Evolutionary conservation across 1,284 basidiomycete genomes (phyloP), one percentile per base, ranked within the genome.

Genomic region (Austroboletus olivaceoglutinosus): DNA sequence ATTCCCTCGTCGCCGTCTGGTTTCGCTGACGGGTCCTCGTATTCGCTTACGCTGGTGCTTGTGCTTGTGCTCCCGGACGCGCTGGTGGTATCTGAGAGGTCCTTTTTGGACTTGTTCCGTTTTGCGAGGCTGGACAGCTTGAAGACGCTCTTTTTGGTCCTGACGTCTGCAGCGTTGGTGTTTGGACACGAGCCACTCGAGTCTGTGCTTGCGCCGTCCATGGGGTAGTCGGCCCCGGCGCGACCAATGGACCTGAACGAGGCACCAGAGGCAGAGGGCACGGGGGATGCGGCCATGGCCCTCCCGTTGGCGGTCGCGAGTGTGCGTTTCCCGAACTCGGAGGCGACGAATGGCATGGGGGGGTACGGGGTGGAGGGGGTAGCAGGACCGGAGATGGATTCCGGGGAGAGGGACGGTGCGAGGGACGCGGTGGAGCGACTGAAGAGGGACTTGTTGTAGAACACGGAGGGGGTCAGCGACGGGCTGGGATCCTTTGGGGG

Each of bases 401-500:
- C 74, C 41, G 65, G 59, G 33, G 50, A 56, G 46, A 62, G 48
- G 70, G 77, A 72, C 41, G 65, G 59, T 29, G 50, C 55, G 46
- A 62, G 48, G 70, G 77, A 72, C 39, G 77, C 66, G 50, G 80
- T 67, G 10, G 83, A 85, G 45, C 75, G 77, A 57, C 79, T 79
- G 47, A 71, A 63, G 49, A 82, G 68, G 1, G 70, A 51, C 18
- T 39, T 63, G 38, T 38, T 58, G 50, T 70, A 70, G 8, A 53
- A 48, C 1, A 52, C 5, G 0, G 57, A 57, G 36, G 43, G 57
- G 30, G 41, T 59, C 4, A 48, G 16, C 29, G 48, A 45, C 5
- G 39, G 18, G 7, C 44, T 48, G 10, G 36, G 63, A 56, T 89
- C 86, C 70, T 89, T 89, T 30, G 86, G 86, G 1, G 86, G 86